These are phyloP conservation scores for Cyclotella distinguenda DNA, from an alignment of 108 stramenopile species.

Conservation along the genomic window DNA sequence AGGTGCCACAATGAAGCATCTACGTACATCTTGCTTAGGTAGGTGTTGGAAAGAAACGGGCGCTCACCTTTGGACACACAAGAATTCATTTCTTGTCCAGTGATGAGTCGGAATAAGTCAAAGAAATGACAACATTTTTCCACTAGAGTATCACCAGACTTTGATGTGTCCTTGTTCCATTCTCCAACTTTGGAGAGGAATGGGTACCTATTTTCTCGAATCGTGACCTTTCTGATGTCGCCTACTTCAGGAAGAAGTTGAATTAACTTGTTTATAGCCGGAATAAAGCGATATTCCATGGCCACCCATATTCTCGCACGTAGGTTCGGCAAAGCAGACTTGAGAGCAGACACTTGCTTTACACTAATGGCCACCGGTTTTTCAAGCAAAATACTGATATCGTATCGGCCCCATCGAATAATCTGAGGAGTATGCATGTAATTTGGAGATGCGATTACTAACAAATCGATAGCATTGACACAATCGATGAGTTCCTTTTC, in stretches of 20 bases:
- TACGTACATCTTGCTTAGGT: no score
- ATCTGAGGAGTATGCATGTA: constrained; percentile 74
- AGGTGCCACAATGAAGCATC: no score
- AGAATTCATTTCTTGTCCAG: constrained; percentile 63
- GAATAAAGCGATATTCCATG: constrained; percentile 90
- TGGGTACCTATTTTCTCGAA: constrained; percentile 84
- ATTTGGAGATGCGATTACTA: constrained; percentile 83
- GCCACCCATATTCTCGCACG: constrained; percentile 78
- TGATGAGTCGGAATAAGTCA: constrained; percentile 83
- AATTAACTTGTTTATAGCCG: constrained; percentile 70
- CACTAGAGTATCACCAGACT: constrained; percentile 79
- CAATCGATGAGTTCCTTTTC: constrained; percentile 63
- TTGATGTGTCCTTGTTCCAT: constrained; percentile 77
- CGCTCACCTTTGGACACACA: constrained; percentile 41
- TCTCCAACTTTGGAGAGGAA: constrained; percentile 77
- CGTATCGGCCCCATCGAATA: constrained; percentile 61
- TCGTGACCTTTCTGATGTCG: constrained; percentile 76
- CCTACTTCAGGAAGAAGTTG: constrained; percentile 67
- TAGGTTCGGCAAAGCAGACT: constrained; percentile 38
- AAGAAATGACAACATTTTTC: constrained; percentile 90
- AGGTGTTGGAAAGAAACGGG: no score
- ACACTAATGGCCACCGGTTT: constrained; percentile 81
- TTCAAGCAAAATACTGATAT: constrained; percentile 73
- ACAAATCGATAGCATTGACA: constrained; percentile 69
- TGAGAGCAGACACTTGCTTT: constrained; percentile 60